phyloP scores from a whole-genome alignment of 768 basidiomycete species.

The Kwoniella europaea region DNA sequence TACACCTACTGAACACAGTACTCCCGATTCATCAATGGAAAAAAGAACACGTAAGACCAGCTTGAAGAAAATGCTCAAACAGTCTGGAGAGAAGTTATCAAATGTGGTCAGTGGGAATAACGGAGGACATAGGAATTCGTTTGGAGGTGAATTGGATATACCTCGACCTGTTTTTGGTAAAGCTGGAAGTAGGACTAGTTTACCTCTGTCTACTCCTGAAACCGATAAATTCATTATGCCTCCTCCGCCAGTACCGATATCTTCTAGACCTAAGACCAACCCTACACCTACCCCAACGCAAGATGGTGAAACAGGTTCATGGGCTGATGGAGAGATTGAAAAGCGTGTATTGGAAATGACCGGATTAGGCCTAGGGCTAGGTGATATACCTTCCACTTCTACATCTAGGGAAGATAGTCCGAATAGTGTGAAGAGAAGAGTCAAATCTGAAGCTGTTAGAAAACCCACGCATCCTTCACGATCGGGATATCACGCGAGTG shows the following conservation, averaged over 20 bases:
- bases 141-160: slow-evolving; percentile 27
- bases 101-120: slow-evolving; percentile 30
- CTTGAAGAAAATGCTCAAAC: slow-evolving; percentile 45
- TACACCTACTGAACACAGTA: slow-evolving; percentile 13
- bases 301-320: neutral
- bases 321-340: slow-evolving; percentile 60
- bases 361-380: slow-evolving; percentile 71
- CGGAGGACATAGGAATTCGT: slow-evolving; percentile 16
- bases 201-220: slow-evolving; percentile 20
- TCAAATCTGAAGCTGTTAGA: slow-evolving; percentile 32
- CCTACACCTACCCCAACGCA: neutral
- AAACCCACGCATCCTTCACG: slow-evolving; percentile 11
- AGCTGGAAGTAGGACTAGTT: slow-evolving; percentile 21
- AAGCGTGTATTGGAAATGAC: slow-evolving; percentile 83
- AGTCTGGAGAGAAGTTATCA: slow-evolving; percentile 36
- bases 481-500: slow-evolving; percentile 3
- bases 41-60: slow-evolving; percentile 43
- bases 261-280: slow-evolving; percentile 10
- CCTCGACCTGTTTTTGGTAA: slow-evolving; percentile 30
- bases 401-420: slow-evolving; percentile 5
- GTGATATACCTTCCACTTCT: slow-evolving; percentile 7
- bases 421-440: slow-evolving; percentile 19
- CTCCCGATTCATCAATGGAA: slow-evolving; percentile 4
- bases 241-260: slow-evolving; percentile 9
- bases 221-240: slow-evolving; percentile 13